Percentiles rank a stretch among this genome's conserved stretches.
Conservation (phyloP, 495 filamentous ascomycete species). For the Neurospora hispaniola region DNA sequence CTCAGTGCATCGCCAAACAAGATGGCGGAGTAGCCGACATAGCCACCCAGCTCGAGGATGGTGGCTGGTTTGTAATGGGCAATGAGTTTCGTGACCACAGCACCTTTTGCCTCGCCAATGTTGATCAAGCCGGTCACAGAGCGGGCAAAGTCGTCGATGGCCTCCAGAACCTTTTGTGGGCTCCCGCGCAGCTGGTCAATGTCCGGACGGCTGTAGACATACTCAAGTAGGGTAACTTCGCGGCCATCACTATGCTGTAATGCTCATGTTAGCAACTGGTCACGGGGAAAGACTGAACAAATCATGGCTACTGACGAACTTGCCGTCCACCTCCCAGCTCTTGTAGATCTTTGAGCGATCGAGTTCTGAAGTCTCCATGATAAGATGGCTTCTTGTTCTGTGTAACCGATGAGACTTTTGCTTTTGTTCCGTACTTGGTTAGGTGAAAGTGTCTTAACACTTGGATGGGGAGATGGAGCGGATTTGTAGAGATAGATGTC, state of each 20-base stretch:
- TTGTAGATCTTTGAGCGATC: conserved; percentile 4
- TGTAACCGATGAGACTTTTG: not conserved
- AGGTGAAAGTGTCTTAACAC: not conserved
- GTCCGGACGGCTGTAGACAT: conserved; percentile 47
- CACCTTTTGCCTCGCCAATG: conserved; percentile 62
- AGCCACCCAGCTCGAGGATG: conserved; percentile 75
- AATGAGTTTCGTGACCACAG: conserved; percentile 55
- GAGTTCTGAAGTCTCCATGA: not conserved
- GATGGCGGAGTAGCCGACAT: conserved; percentile 71
- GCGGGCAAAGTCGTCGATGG: conserved; percentile 61
- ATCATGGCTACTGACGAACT: conserved; percentile 6
- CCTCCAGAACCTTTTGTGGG: conserved; percentile 50
- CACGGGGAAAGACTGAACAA: conserved; percentile 13
- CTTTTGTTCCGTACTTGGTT: not conserved
- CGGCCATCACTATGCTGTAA: conserved; percentile 61
- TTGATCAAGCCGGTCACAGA: conserved; percentile 67
- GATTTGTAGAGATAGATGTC: not conserved
- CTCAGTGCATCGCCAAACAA: conserved; percentile 55
- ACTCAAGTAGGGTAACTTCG: conserved; percentile 63
- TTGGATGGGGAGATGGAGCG: not conserved
- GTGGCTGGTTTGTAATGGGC: conserved; percentile 48
- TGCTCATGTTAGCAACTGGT: conserved; percentile 54
- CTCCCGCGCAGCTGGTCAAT: conserved; percentile 49
- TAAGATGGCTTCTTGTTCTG: not conserved
- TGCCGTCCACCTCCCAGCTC: conserved; percentile 9